Evolutionary conservation across 1,284 basidiomycete genomes (phyloP), one percentile per base, ranked within the genome.

Genomic region (Ganoderma meredithae): DNA sequence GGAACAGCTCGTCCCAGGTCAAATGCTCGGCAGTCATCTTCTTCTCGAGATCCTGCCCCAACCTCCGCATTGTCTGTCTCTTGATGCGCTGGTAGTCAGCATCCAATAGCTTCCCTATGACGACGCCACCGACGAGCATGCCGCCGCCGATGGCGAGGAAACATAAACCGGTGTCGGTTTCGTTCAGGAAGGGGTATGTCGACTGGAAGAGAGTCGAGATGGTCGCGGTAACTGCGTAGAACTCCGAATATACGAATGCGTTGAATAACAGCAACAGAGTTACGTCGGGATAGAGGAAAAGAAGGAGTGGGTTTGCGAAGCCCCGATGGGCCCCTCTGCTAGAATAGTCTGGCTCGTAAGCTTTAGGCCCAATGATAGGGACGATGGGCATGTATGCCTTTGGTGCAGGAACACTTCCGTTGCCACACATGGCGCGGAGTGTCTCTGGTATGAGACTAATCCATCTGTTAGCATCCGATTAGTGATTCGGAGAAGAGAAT

Each of bases 101-200:
- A 73, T 93, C 89, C 22, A 92, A 77, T 15, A 90, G 67, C 69
- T 78, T 84, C 2, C 91, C 91, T 41, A 79, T 83, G 6, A 81
- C 49, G 13, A 81, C 72, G 56, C 85, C 83, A 31, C 89, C 88
- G 13, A 86, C 64, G 1, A 83, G 68, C 81, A 86, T 85, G 3
- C 89, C 90, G 22, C 85, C 85, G 3, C 91, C 93, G 65, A 90
- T 83, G 0, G 87, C 82, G 56, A 95, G 80, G 79, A 88, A 95
- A 76, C 90, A 93, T 9, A 94, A 77, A 0, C 93, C 93, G 43
- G 90, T 83, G 13, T 87, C 83, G 0, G 88, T 90, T 71, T 92
- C 85, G 63, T 78, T 84, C 53, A 93, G 81, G 76, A 81, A 88
- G 0, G 90, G 85, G 72, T 93, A 94, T 1, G 83, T 79, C 6